Evolutionary conservation across 768 basidiomycete species (phyloP).

Genomic region (Podaxis carcinomalis): DNA sequence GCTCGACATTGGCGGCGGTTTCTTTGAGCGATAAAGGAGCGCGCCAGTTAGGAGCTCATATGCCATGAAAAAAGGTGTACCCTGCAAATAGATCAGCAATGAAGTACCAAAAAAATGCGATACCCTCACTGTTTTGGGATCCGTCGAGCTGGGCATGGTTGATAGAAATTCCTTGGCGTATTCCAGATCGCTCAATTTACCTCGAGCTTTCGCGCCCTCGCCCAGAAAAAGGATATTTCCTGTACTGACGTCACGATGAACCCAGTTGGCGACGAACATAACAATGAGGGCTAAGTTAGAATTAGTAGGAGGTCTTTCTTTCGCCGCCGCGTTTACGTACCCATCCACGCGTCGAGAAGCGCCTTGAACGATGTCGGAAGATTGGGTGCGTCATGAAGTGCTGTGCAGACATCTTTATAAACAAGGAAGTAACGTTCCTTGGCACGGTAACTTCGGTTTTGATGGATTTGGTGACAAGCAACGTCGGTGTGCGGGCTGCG

Average conservation of each 20-base stretch:
- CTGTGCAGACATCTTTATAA: slow-evolving; percentile 1
- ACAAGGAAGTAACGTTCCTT: neutral
- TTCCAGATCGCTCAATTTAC: neutral
- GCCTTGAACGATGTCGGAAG: neutral
- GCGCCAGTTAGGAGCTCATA: neutral
- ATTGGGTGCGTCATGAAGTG: neutral
- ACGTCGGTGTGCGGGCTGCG: neutral
- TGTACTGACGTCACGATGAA: slow-evolving; percentile 8
- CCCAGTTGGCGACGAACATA: slow-evolving; percentile 7
- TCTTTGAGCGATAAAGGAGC: neutral
- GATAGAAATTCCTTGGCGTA: neutral
- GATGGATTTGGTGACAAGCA: no score
- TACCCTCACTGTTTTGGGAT: neutral
- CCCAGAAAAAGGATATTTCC: slow-evolving; percentile 1
- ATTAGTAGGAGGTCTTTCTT: neutral
- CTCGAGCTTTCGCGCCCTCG: neutral
- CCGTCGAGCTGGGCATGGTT: neutral
- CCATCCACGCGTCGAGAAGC: neutral
- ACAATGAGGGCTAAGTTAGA: neutral
- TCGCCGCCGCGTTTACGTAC: neutral
- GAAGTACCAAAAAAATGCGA: neutral
- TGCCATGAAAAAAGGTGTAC: slow-evolving; percentile 11
- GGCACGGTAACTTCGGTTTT: neutral
- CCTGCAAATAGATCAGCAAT: neutral
- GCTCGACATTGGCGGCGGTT: no score